These are phyloP conservation scores for Oenanthe javanica DNA, from an alignment of 140 eudicot genomes.

Conservation along the genomic window DNA sequence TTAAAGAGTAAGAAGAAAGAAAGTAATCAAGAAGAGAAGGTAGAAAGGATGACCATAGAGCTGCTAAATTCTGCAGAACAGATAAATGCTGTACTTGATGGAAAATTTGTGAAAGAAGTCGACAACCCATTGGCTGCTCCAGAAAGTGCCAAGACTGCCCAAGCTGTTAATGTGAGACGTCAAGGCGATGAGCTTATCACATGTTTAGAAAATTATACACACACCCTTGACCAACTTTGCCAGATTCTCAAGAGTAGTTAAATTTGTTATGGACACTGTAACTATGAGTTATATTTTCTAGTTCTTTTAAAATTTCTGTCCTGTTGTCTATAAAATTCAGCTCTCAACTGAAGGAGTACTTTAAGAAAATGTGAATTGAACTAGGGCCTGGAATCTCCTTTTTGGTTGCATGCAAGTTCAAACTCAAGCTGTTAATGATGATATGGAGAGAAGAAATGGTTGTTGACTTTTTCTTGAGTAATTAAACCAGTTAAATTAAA, in stretches of 20 bases:
- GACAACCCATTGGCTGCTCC: neutral
- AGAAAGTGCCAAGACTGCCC: neutral
- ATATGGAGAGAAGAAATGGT: neutral
- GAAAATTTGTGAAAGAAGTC: neutral
- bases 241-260: constrained; percentile 1
- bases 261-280: neutral
- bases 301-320: neutral
- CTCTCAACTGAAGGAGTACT: neutral
- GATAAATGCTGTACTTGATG: constrained; percentile 4
- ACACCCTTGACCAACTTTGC: constrained; percentile 7
- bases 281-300: neutral
- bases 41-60: neutral
- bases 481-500: neutral
- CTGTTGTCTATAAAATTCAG: neutral
- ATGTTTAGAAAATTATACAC: neutral
- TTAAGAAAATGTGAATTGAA: neutral
- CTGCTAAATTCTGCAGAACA: neutral
- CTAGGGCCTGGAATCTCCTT: neutral
- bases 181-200: constrained; percentile 5
- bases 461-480: neutral
- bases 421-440: neutral
- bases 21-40: constrained; percentile 1
- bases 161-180: constrained; percentile 2
- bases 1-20: neutral
- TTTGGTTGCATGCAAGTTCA: neutral